Percentiles rank a stretch among this genome's conserved stretches.
phyloP scores from a whole-genome alignment of 345 rosid species.

The Eucalyptus lansdowneana region DNA sequence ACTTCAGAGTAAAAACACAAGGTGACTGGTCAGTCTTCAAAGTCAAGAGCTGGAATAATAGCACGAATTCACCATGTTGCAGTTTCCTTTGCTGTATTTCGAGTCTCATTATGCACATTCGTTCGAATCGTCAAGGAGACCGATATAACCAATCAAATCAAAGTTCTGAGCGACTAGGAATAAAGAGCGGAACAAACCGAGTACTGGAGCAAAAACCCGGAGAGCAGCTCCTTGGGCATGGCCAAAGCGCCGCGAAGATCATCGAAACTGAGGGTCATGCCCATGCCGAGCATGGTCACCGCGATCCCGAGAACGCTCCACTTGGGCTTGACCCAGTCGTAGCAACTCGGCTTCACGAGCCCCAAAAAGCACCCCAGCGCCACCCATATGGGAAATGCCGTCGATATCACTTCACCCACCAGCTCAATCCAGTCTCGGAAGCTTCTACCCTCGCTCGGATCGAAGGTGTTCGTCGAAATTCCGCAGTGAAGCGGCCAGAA shows the following conservation, averaged over 20 bases:
- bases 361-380: constrained; percentile 72
- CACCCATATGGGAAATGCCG: constrained; percentile 86
- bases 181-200: constrained; percentile 33
- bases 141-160: not conserved
- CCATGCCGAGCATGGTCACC: constrained; percentile 94
- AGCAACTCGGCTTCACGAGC: constrained; percentile 46
- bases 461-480: constrained; percentile 35
- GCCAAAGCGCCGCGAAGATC: constrained; percentile 74
- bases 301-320: constrained; percentile 55
- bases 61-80: not conserved
- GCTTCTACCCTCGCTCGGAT: constrained; percentile 7
- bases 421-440: constrained; percentile 56
- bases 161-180: not conserved
- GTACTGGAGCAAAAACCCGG: constrained; percentile 75
- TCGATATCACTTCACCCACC: constrained; percentile 52
- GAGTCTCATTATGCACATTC: not conserved
- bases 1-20: not conserved
- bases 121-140: not conserved
- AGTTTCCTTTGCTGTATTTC: not conserved
- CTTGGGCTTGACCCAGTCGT: constrained; percentile 69
- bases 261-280: constrained; percentile 79
- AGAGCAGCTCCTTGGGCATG: constrained; percentile 73
- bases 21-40: not conserved
- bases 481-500: constrained; percentile 23
- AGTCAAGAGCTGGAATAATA: not conserved